Evolutionary conservation across 2,329 filamentous ascomycete genomes (phyloP).

Genomic region (Apiospora phragmitis): DNA sequence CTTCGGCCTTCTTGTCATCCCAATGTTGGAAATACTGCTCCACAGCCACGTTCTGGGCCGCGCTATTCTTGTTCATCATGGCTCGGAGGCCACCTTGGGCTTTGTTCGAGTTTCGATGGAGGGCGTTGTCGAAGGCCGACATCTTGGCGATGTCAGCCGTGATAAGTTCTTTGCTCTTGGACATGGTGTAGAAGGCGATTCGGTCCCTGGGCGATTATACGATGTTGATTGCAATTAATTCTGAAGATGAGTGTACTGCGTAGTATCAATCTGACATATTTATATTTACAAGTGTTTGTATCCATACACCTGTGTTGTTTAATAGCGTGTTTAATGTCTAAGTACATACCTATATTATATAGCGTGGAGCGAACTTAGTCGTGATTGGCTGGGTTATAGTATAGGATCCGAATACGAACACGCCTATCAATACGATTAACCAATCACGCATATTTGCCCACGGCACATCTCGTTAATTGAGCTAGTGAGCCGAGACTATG

Average conservation of each 20-base stretch:
- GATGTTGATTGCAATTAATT: no score
- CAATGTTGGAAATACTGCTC: conserved; percentile 81
- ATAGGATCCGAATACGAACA: conserved; percentile 2
- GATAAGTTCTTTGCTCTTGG: conserved; percentile 11
- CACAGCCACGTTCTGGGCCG: conserved; percentile 66
- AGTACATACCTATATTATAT: background rate
- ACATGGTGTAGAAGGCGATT: background rate
- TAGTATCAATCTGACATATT: background rate
- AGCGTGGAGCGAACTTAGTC: background rate
- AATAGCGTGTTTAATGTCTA: background rate
- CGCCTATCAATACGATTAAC: background rate
- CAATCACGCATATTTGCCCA: background rate
- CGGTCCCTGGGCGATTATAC: background rate
- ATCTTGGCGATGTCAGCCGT: conserved; percentile 13
- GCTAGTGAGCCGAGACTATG: background rate
- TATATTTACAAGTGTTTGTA: background rate
- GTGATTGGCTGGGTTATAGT: background rate
- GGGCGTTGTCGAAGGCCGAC: conserved; percentile 57
- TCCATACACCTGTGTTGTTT: background rate
- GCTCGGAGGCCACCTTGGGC: conserved; percentile 59
- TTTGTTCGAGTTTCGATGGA: conserved; percentile 62
- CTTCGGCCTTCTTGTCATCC: conserved; percentile 67
- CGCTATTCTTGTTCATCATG: conserved; percentile 66
- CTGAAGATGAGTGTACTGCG: background rate
- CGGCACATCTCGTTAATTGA: background rate